These are phyloP conservation scores for Sonneratia caseolaris DNA, from an alignment of 345 rosid species.

Conservation along the genomic window DNA sequence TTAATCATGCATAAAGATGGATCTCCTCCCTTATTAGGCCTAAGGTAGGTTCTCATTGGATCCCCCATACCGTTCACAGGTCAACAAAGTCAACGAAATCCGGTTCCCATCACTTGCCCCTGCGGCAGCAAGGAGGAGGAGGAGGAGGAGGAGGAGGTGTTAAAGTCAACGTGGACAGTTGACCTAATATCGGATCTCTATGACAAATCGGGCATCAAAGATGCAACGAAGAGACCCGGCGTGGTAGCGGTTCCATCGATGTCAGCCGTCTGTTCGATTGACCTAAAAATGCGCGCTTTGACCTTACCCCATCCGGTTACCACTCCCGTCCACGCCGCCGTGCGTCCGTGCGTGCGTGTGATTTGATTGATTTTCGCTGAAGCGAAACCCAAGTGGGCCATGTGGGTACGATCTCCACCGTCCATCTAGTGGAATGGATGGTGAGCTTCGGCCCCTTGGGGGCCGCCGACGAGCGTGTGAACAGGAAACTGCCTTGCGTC, in stretches of 20 bases:
- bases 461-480: background rate
- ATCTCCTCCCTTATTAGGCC: background rate
- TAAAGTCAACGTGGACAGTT: slow-evolving; percentile 10
- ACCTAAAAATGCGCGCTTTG: background rate
- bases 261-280: slow-evolving; percentile 10
- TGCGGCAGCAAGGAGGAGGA: background rate
- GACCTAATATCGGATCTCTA: slow-evolving; percentile 15
- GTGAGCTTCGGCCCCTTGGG: background rate
- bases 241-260: background rate
- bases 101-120: background rate
- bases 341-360: slow-evolving; percentile 6
- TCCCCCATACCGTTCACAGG: background rate
- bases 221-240: background rate
- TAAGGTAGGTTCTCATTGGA: background rate
- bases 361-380: background rate
- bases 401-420: background rate
- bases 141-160: background rate
- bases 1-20: background rate
- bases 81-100: slow-evolving; percentile 2
- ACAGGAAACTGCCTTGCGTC: slow-evolving; percentile 15
- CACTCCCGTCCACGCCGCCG: background rate
- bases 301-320: background rate
- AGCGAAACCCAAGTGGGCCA: slow-evolving; percentile 5
- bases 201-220: background rate
- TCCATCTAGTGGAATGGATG: background rate